Percentiles rank a stretch among this genome's conserved stretches.
Evolutionary conservation across 192 early-diverging fungal genomes (phyloP).

Genomic region (Podila clonocystis): DNA sequence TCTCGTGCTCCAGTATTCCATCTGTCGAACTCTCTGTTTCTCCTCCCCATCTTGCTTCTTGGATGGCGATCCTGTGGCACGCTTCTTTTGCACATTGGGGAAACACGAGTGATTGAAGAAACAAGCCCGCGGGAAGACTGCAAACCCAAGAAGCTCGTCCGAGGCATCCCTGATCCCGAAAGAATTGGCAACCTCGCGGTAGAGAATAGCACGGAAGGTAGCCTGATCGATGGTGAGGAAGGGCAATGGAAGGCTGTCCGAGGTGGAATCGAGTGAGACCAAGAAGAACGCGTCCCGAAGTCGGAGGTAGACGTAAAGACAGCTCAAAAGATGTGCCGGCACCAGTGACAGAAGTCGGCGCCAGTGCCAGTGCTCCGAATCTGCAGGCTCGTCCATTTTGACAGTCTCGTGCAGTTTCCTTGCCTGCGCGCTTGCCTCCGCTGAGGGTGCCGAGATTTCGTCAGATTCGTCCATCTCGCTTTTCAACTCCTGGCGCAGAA

Average conservation of each 20-base stretch:
- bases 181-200: constrained; percentile 73
- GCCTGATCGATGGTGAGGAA: constrained; percentile 35
- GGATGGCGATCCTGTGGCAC: constrained; percentile 26
- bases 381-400: not conserved
- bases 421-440: not conserved
- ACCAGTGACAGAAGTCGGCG: constrained; percentile 18
- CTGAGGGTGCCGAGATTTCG: not conserved
- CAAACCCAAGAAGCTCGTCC: constrained; percentile 64
- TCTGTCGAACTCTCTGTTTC: constrained; percentile 26
- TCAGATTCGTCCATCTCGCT: not conserved
- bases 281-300: constrained; percentile 30
- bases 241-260: not conserved
- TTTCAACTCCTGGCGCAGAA: constrained; percentile 25
- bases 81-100: constrained; percentile 63
- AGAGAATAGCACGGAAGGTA: constrained; percentile 64
- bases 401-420: not conserved
- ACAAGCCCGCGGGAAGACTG: constrained; percentile 69
- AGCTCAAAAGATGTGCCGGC: constrained; percentile 24
- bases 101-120: constrained; percentile 77
- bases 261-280: constrained; percentile 6
- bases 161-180: constrained; percentile 74
- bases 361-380: constrained; percentile 5
- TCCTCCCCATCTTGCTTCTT: not conserved
- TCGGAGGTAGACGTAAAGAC: constrained; percentile 41
- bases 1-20: constrained; percentile 58